Evolutionary conservation across 306 rosid species (phyloP).

Genomic region (Datisca glomerata): DNA sequence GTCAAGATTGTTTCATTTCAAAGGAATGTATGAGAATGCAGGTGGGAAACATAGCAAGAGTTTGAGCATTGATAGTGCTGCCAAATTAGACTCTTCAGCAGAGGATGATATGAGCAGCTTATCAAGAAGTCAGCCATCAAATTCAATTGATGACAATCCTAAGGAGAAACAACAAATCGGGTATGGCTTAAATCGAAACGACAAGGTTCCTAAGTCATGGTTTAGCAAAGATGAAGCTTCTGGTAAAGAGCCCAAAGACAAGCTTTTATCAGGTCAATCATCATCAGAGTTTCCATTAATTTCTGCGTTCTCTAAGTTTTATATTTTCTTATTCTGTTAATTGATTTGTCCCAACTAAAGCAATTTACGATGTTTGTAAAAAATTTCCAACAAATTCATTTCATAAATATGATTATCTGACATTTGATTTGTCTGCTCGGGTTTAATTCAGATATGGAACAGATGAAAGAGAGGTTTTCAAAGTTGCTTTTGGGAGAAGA

Average conservation of each 20-base stretch:
- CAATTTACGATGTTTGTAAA: no score
- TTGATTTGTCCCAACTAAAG: no score
- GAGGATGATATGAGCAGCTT: slow-evolving; percentile 21
- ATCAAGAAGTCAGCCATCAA: slow-evolving; percentile 29
- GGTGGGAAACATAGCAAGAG: slow-evolving; percentile 56
- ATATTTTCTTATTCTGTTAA: no score
- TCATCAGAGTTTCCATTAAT: neutral
- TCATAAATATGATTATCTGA: neutral
- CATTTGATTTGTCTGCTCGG: slow-evolving; percentile 9
- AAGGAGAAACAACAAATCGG: slow-evolving; percentile 10
- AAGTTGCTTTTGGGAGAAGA: slow-evolving; percentile 89
- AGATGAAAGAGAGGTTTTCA: slow-evolving; percentile 88
- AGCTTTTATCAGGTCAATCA: slow-evolving; percentile 13
- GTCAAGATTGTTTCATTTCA: slow-evolving; percentile 21
- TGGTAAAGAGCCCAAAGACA: slow-evolving; percentile 48
- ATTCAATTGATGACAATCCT: slow-evolving; percentile 10
- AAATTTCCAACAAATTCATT: no score
- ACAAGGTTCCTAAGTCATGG: slow-evolving; percentile 17
- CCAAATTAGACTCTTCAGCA: slow-evolving; percentile 10
- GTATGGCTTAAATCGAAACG: neutral
- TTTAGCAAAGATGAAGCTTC: slow-evolving; percentile 30
- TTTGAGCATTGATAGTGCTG: slow-evolving; percentile 51
- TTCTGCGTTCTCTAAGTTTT: neutral
- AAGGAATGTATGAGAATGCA: slow-evolving; percentile 15
- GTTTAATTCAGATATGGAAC: slow-evolving; percentile 71